Base-by-base conservation (phyloP, 164 flowering plant genomes). In the Kalanchoe fedtschenkoi region DNA sequence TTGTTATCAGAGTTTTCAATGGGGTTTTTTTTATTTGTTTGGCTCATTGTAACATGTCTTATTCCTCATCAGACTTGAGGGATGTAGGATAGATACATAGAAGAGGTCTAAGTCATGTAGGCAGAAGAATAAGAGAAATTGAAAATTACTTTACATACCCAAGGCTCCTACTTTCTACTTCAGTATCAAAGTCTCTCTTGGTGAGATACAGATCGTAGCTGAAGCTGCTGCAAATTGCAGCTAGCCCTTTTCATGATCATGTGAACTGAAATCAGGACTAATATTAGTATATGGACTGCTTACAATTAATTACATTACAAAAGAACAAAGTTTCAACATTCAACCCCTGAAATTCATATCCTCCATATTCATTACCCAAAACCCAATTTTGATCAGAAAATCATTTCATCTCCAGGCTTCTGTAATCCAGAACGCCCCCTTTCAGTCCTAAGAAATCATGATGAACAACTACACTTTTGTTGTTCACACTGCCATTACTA, bases 371-470 rank as follows among this genome's bases (percentile, higher is more conserved):
- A n/a, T n/a, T n/a, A n/a, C n/a, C n/a, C n/a, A n/a, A n/a, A n/a
- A n/a, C n/a, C n/a, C n/a, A n/a, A n/a, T n/a, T n/a, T n/a, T n/a
- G n/a, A 37, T 37, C 30, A 9, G 2, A 24, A 4, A 51, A 26
- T 76, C 66, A 88, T 72, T 86, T 91, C 93, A 82, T 83, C 66
- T 88, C 88, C 81, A 85, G 72, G 71, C 81, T 74, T 86, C 96
- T 84, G 60, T 77, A 84, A 66, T 83, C 95, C 83, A 82, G 75
- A 28, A 81, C 76, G 16, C 80, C 77, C 61, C 38, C 34, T 64
- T 80, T 83, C 73, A 85, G 64, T 4, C 91, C 89, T 37, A 90
- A 66, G 73, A 86, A 84, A 38, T 84, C 91, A 72, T 72, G 80
- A 11, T 51, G 56, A 51, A 51, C 32, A 24, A 51, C 56, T 26